Evolutionary conservation across 495 filamentous ascomycete genomes (phyloP).

Genomic region (Cercophora scortea): DNA sequence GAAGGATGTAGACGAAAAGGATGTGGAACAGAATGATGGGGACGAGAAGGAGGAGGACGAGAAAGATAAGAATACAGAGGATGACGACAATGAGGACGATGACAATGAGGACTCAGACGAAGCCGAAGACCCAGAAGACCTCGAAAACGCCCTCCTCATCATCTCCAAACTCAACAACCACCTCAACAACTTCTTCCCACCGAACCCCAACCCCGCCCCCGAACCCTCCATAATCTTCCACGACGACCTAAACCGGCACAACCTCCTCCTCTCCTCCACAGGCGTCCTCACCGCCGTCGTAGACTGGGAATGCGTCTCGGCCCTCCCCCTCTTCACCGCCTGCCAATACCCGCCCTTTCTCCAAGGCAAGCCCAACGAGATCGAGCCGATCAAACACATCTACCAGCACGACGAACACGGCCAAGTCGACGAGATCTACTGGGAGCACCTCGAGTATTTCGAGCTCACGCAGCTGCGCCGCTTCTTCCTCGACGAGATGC

Average conservation of each 20-base stretch:
- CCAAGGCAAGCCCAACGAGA: background rate
- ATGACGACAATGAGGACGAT: too few species aligned
- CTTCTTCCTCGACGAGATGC: background rate
- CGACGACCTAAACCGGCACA: slow-evolving; percentile 30
- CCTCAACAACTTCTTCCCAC: slow-evolving; percentile 8
- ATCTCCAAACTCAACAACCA: background rate
- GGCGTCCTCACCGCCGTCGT: slow-evolving; percentile 26
- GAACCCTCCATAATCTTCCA: slow-evolving; percentile 24
- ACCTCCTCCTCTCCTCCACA: slow-evolving; percentile 31
- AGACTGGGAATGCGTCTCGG: slow-evolving; percentile 39
- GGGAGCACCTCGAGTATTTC: background rate
- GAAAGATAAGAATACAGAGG: too few species aligned
- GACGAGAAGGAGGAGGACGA: background rate
- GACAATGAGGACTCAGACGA: background rate
- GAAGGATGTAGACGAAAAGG: too few species aligned
- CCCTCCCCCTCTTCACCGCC: slow-evolving; percentile 26
- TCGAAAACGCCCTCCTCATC: background rate
- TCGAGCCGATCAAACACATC: background rate
- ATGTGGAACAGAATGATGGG: too few species aligned
- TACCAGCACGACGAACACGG: background rate
- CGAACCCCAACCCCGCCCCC: background rate
- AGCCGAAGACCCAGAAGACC: too few species aligned
- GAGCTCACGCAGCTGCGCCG: background rate
- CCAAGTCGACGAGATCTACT: background rate
- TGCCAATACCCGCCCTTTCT: slow-evolving; percentile 25